Evolutionary conservation across 2,329 filamentous ascomycete species (phyloP), one percentile per base, ranked within the genome.

Genomic region (Colletotrichum acutatum): DNA sequence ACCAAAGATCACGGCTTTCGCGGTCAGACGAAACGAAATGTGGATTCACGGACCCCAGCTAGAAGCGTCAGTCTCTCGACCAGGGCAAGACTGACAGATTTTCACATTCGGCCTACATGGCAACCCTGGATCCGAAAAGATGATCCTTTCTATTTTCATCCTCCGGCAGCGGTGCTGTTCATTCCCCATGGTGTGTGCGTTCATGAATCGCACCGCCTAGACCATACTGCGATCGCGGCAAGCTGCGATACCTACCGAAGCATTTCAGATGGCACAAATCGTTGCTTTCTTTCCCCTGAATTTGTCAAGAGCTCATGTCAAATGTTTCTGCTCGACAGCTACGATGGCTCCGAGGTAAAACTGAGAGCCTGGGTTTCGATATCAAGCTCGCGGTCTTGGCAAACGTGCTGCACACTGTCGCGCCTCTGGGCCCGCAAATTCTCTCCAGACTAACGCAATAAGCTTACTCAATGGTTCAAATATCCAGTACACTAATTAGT

Each of bases 1-100:
- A 64, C n/a, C 24, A 28, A 57, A 30, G 12, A 52, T 59, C 49
- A 73, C 34, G 32, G 66, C 66, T 62, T 12, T 24, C n/a, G 0
- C 1, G 12, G 49, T 70, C 66, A 73, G 71, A 73, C 66, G 71
- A 73, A 73, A 73, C 71, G 52, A 66, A 66, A 66, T 49, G n/a
- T 16, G 9, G 28, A 57, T 14, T 19, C 71, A 73, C 66, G 56
- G 71, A 66, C 66, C 66, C 54, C n/a, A 24, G 19, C 24, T 49
- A 19, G 28, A 71, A 54, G 54, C 59, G 42, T 68, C 66, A 42
- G 42, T 26, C 56, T 9, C 30, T 46, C 32, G 42, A 49, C 26
- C 16, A 24, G n/a, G 30, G 24, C 34, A 42, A 42, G 3, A 6
- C 11, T 22, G 22, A n/a, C 11, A 22, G 22, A 22, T n/a, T 26